phyloP scores from a whole-genome alignment of 345 rosid genomes.

The Punica granatum region DNA sequence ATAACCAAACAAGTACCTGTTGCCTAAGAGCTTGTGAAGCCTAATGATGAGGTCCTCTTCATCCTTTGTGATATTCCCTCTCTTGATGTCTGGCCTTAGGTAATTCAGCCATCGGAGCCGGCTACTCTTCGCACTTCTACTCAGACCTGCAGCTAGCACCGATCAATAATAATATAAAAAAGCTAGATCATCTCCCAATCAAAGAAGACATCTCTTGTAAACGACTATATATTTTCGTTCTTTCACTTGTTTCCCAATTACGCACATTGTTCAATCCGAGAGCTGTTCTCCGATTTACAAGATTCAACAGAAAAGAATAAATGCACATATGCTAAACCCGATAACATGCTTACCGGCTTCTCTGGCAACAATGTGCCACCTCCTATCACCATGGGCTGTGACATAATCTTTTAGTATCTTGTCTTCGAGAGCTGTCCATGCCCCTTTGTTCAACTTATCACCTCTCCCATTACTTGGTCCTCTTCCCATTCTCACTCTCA shows the following conservation, averaged over 20 bases:
- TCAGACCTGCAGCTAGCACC: conserved; percentile 5
- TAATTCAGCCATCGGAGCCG: conserved; percentile 19
- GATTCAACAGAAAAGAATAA: too few species aligned
- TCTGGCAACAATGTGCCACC: conserved; percentile 2
- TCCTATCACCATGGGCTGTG: background rate
- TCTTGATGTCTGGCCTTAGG: conserved; percentile 12
- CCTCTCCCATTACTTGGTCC: background rate
- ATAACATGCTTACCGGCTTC: background rate
- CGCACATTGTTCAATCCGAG: too few species aligned
- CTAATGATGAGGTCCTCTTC: conserved; percentile 19
- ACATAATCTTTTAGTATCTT: background rate
- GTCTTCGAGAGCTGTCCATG: conserved; percentile 1
- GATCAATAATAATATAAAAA: background rate
- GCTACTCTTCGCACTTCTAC: conserved; percentile 16
- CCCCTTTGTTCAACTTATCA: background rate
- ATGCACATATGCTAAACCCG: too few species aligned
- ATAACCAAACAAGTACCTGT: too few species aligned
- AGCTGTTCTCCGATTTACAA: too few species aligned
- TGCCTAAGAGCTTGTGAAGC: conserved; percentile 18
- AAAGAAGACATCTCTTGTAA: too few species aligned
- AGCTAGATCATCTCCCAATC: too few species aligned
- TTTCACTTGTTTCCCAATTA: too few species aligned
- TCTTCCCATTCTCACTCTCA: background rate
- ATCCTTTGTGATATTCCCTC: conserved; percentile 15
- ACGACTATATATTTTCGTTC: too few species aligned